Base-by-base conservation (phyloP, 805 yeast species). In the Lipomyces orientalis region DNA sequence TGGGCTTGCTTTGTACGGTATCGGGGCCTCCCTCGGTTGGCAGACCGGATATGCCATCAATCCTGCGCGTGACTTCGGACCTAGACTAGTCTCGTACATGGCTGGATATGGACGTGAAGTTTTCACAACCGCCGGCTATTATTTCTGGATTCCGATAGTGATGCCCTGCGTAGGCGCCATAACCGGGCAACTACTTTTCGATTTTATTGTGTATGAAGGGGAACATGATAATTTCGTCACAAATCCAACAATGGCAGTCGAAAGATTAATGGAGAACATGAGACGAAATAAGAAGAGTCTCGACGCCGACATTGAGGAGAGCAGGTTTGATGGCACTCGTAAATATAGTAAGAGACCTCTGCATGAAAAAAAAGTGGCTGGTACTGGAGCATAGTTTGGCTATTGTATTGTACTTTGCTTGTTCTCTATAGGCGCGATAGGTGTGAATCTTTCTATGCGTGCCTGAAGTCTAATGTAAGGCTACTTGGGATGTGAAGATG, bases 31-130 rank as follows among this genome's bases (percentile, higher is more conserved):
- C 10, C 78, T 82, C 69, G 85, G 86, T 58, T 83, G 79, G 75
- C 83, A 83, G 73, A 85, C 88, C n/a, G 87, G 86, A 22, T 83
- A 83, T 71, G 87, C 87, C 54, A 76, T 85, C 73, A 85, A 85
- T 76, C 76, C 81, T 65, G 87, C 87, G 39, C 82, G 88, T 77
- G 88, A 85, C 76, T 78, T 85, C 61, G 86, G 84, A 25, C 88
- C 88, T 65, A 77, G 88, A 71, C 73, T 85, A 54, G 86, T 85
- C 46, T 76, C 85, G 22, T 78, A 79, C 52, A 76, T 83, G 62
- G 79, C 83, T 49, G 88, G 88, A 37, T 83, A 83, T 68, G 81
- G 83, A 54, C 74, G 75, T 37, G 81, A 76, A 49, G 77, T 75
- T 71, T 70, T 62, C 55, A 73, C 77, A 19, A 71, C 75, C 19